Percentiles rank a stretch among this genome's conserved stretches.
These are phyloP conservation scores for Saccharomyces hybrid DNA, from an alignment of 1,139 yeast species.

Conservation along the genomic window DNA sequence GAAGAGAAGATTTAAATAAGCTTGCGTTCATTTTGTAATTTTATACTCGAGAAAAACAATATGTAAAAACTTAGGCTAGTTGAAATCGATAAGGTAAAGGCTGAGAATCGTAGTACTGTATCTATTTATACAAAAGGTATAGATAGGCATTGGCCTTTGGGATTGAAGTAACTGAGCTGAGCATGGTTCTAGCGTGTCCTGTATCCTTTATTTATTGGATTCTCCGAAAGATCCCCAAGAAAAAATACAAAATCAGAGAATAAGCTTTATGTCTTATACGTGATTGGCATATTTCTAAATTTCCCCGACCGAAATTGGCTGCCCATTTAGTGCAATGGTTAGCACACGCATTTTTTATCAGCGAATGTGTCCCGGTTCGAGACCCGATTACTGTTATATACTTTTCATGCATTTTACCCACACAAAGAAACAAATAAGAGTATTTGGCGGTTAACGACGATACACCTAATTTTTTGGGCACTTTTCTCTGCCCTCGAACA, in stretches of 20 bases:
- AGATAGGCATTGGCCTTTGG: not conserved
- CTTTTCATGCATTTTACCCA: not conserved
- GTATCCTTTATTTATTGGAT: not conserved
- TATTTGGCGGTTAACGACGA: not conserved
- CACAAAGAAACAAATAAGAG: not conserved
- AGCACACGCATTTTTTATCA: conserved; percentile 32
- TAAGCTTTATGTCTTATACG: not conserved
- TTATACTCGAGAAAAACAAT: not conserved
- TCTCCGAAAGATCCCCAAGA: not conserved
- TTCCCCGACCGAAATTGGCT: conserved; percentile 3
- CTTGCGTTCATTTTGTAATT: not conserved
- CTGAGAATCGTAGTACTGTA: not conserved
- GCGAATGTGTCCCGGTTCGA: conserved; percentile 35
- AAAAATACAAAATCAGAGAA: not conserved
- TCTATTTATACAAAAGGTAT: not conserved
- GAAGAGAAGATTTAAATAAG: not conserved
- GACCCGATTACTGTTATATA: conserved; percentile 22
- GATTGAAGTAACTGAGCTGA: not conserved
- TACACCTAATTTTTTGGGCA: not conserved
- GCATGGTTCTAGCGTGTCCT: not conserved
- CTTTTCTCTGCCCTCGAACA: not conserved
- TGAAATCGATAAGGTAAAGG: not conserved
- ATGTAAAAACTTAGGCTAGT: not conserved
- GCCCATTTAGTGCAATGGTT: conserved; percentile 36
- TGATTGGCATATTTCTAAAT: not conserved